A percentile compares a stretch with the other conserved stretches of the same genome.
These are phyloP conservation scores for Wakefieldia striispora DNA, from an alignment of 768 basidiomycete genomes.

Conservation along the genomic window DNA sequence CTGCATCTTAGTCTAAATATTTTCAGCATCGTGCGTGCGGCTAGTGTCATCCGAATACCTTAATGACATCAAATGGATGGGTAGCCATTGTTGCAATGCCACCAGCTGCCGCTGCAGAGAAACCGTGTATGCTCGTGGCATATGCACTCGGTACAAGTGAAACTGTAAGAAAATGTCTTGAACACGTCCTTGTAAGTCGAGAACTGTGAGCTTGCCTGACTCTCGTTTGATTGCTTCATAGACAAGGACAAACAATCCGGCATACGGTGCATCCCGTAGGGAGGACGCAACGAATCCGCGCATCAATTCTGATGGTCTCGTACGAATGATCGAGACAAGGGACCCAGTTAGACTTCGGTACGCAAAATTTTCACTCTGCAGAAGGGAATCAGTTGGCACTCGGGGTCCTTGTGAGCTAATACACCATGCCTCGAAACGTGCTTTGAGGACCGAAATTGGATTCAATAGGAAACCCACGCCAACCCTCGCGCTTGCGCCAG, in stretches of 20 bases:
- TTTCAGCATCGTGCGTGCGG: conserved; percentile 1
- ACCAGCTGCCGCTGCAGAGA: conserved; percentile 78
- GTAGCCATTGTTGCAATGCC: conserved; percentile 82
- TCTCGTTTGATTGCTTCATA: conserved; percentile 87
- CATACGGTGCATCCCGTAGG: conserved; percentile 92
- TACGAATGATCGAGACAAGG: conserved; percentile 55
- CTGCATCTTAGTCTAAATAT: conserved; percentile 83
- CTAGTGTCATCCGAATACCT: conserved; percentile 46
- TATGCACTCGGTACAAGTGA: conserved; percentile 41
- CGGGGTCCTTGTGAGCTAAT: background rate
- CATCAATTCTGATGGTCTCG: conserved; percentile 77
- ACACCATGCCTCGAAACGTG: conserved; percentile 76
- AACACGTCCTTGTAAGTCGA: background rate
- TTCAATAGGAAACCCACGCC: conserved; percentile 82
- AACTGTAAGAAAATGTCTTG: conserved; percentile 29
- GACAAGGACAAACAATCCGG: conserved; percentile 83
- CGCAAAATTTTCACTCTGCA: conserved; percentile 73
- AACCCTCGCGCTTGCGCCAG: conserved; percentile 81
- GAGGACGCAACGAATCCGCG: conserved; percentile 87
- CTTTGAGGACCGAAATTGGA: conserved; percentile 89
- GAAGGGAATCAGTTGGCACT: background rate
- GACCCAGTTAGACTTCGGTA: conserved; percentile 64
- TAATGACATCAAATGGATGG: conserved; percentile 93
- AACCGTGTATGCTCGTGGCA: conserved; percentile 54
- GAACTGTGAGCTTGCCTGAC: conserved; percentile 45